phyloP scores from a whole-genome alignment of 768 basidiomycete species.

The Rubroboletus satanas region DNA sequence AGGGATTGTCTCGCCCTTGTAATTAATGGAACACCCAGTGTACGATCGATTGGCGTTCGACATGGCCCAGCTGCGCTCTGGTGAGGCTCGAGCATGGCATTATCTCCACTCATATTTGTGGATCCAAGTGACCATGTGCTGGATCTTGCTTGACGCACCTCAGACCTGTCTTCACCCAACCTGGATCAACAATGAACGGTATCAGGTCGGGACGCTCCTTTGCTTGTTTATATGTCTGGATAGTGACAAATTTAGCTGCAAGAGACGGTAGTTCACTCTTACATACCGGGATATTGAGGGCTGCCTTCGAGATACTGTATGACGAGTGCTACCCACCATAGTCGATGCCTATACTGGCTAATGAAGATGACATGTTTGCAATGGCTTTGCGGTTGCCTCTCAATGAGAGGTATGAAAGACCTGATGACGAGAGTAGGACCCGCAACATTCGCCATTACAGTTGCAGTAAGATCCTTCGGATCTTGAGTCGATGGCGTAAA shows the following conservation, averaged over 20 bases:
- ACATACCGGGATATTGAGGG: background rate
- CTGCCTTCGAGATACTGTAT: constrained; percentile 38
- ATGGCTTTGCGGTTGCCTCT: background rate
- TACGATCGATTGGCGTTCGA: background rate
- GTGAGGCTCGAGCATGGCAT: background rate
- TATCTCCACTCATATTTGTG: background rate
- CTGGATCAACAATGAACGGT: background rate
- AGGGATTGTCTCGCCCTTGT: background rate
- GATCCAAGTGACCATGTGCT: background rate
- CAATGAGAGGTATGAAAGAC: background rate
- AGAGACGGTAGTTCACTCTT: background rate
- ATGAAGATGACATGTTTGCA: constrained; percentile 3
- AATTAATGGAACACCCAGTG: background rate
- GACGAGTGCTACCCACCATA: constrained; percentile 26
- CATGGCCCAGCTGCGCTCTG: background rate
- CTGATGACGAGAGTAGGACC: background rate
- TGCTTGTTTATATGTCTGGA: background rate
- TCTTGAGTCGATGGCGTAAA: background rate
- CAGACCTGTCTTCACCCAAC: background rate
- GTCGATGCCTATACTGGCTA: constrained; percentile 34
- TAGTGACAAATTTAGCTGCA: background rate
- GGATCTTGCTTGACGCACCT: background rate
- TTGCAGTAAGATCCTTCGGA: background rate
- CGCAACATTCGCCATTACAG: background rate
- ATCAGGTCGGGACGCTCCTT: background rate